Base-by-base conservation (phyloP, 2,329 filamentous ascomycete species). In the Aspergillus oerlinghausenensis region DNA sequence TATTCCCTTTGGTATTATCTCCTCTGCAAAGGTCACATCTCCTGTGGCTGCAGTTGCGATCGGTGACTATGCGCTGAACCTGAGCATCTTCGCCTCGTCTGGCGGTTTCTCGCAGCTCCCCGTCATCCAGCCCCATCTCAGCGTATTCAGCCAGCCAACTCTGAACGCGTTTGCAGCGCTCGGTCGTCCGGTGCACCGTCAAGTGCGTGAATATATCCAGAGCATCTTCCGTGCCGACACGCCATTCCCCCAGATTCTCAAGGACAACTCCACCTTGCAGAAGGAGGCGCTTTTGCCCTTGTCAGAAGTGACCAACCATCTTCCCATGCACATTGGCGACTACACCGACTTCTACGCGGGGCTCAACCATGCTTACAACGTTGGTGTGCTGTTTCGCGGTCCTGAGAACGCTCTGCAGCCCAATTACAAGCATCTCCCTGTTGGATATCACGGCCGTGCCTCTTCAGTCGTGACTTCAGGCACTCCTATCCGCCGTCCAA, bases 341-440 rank as follows among this genome's bases (percentile, higher is more conserved):
- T 94, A 93, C 71, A 90, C 89, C 1, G 90, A 94, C 73, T 94
- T 94, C 77, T 94, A 90, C 68, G 89, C 88, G 9, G 90, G 90
- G 14, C 77, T 87, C 61, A 88, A 92, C 69, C 90, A 94, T 74
- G 90, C 90, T 19, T 87, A 85, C 75, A 88, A 87, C 56, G 82
- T 88, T 17, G 89, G 88, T 3, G 79, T 82, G 10, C 80, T 93
- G 59, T 91, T 93, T 75, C 84, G 90, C 47, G 89, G 88, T 0
- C 81, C 86, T 0, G 79, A 83, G 45, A 88, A 89, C 65, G 89
- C 89, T 0, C 77, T 94, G 25, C 88, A 92, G 70, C 87, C 88
- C 28, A 94, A 93, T 70, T 95, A 94, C 72, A 88, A 82, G 57
- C 87, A 92, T 65, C 77, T 95, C 1, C 90, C 90, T 0, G 88